phyloP scores from a whole-genome alignment of 345 rosid species.

The Eucalyptus pauciflora region DNA sequence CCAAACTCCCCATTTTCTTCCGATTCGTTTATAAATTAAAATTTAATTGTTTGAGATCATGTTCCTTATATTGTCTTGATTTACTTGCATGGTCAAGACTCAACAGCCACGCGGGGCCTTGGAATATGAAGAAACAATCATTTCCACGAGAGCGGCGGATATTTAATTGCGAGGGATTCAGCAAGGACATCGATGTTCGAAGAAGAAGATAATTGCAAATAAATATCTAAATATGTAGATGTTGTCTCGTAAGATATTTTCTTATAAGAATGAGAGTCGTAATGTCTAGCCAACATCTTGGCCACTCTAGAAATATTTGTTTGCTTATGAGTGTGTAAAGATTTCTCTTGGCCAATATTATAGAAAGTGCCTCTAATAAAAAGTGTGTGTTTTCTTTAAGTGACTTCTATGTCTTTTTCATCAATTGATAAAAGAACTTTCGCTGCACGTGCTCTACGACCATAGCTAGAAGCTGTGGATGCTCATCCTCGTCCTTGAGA shows the following conservation, averaged over 20 bases:
- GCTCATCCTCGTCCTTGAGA: conserved; percentile 7
- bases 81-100: no score
- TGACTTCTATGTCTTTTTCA: neutral
- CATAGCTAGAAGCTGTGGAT: no score
- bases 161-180: no score
- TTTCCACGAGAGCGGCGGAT: no score
- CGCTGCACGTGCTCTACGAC: rapidly evolving
- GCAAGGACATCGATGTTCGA: neutral
- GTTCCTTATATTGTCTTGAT: no score
- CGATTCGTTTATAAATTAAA: neutral
- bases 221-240: no score
- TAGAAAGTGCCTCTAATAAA: neutral
- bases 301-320: neutral
- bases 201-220: neutral
- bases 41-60: no score
- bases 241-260: no score
- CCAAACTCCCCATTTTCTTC: neutral
- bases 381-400: neutral
- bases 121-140: no score
- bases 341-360: neutral
- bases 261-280: no score
- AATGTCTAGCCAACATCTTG: no score
- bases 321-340: neutral
- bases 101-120: no score
- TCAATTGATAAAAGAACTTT: neutral